Percentiles rank a stretch among this genome's conserved stretches.
These are phyloP conservation scores for Amylocystis lapponica DNA, from an alignment of 768 basidiomycete genomes.

Conservation along the genomic window DNA sequence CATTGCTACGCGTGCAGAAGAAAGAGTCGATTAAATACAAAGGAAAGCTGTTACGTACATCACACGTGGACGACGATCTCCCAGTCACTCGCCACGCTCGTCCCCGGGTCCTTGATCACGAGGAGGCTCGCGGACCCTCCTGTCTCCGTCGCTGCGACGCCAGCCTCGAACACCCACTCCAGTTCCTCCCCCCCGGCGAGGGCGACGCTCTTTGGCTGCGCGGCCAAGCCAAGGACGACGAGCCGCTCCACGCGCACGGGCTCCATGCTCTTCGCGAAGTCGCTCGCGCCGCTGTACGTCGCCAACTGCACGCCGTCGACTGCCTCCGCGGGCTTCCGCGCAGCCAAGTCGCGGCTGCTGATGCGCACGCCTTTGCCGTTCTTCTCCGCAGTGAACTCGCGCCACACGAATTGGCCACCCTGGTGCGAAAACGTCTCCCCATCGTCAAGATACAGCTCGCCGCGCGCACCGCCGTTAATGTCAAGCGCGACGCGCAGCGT, in stretches of 20 bases:
- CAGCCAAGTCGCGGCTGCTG: slow-evolving; percentile 49
- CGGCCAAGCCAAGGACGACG: slow-evolving; percentile 66
- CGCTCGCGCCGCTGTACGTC: slow-evolving; percentile 52
- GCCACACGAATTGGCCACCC: slow-evolving; percentile 80
- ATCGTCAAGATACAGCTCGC: slow-evolving; percentile 94
- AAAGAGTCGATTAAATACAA: too few species aligned
- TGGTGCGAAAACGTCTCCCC: slow-evolving; percentile 77
- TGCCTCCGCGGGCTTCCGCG: slow-evolving; percentile 36
- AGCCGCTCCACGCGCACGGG: slow-evolving; percentile 80
- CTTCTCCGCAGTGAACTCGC: slow-evolving; percentile 57
- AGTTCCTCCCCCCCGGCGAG: slow-evolving; percentile 46
- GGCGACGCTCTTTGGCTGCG: slow-evolving; percentile 57
- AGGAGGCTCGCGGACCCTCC: slow-evolving; percentile 66
- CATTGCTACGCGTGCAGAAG: too few species aligned
- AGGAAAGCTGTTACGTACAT: too few species aligned
- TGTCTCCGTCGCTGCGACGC: slow-evolving; percentile 49
- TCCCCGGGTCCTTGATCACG: slow-evolving; percentile 69
- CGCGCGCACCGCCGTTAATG: slow-evolving; percentile 51
- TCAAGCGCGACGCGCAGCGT: slow-evolving; percentile 81
- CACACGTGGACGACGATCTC: slow-evolving; percentile 31
- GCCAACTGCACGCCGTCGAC: slow-evolving; percentile 46
- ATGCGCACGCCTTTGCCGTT: slow-evolving; percentile 41
- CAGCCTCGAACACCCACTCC: slow-evolving; percentile 63
- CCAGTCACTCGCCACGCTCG: slow-evolving; percentile 60
- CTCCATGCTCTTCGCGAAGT: slow-evolving; percentile 59